Conservation (phyloP, 2,329 filamentous ascomycete species). For the Lachnellula occidentalis region DNA sequence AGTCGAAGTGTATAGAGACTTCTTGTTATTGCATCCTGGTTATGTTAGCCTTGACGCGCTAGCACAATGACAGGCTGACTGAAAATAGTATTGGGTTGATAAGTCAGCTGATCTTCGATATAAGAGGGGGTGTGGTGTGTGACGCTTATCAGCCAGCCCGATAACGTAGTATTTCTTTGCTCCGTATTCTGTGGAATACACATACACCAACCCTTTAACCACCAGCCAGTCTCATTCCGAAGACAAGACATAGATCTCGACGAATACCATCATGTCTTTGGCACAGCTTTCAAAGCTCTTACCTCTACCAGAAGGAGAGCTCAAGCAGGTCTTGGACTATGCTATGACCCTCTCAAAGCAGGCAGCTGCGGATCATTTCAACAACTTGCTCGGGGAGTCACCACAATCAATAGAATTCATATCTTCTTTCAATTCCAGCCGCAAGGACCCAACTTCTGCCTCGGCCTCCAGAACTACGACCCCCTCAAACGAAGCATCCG, state of each 20-base stretch:
- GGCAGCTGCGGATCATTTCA: conserved; percentile 78
- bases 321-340: conserved; percentile 81
- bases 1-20: no score
- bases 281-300: conserved; percentile 74
- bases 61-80: no score
- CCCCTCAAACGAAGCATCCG: conserved; percentile 10
- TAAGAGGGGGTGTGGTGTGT: background rate
- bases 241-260: background rate
- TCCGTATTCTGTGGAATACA: background rate
- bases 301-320: conserved; percentile 76
- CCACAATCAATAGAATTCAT: conserved; percentile 69
- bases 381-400: conserved; percentile 82
- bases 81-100: no score
- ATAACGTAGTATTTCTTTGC: no score
- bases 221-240: background rate
- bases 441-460: conserved; percentile 38
- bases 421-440: conserved; percentile 65
- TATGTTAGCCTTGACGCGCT: no score
- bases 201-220: no score
- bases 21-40: no score
- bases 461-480: conserved; percentile 7
- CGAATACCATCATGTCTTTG: conserved; percentile 35
- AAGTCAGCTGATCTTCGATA: background rate
- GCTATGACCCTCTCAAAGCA: conserved; percentile 68
- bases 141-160: no score